Evolutionary conservation across 257 asterid species (phyloP), one percentile per base, ranked within the genome.

Genomic region (Penstemon davidsonii): DNA sequence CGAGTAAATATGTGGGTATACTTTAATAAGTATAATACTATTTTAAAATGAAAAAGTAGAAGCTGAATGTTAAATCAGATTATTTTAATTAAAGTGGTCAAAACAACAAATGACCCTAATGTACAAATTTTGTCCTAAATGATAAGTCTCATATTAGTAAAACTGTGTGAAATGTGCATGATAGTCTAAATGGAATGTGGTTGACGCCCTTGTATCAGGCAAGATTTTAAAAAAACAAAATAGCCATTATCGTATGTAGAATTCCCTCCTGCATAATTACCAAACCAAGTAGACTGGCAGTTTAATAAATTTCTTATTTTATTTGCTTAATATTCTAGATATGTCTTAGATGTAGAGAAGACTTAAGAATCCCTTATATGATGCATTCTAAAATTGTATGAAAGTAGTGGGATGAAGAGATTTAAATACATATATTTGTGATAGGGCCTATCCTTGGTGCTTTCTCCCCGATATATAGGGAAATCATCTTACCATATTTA

Each of bases 111-210:
- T 45, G 55, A 44, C n/a, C 52, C 12, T 10, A 67, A 38, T 33
- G 25, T 55, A 19, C 8, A 42, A 51, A 6, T 40, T 44, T 5
- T 66, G 61, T 66, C 53, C 4, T n/a, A 46, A 36, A 52, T 47
- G 55, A 36, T 42, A 6, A 15, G 69, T 36, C 10, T 39, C 8
- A 66, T 38, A 55, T 67, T 67, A 6, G 42, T 25, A 25, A 25
- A 40, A 11, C 9, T 25, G 44, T 12, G 33, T 25, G 33, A 64
- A 64, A 4, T 55, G 8, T 40, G 53, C 43, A 18, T 58, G 8
- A 36, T 42, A 53, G 19, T 37, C 19, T 59, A 47, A 33, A 58
- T 60, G 74, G 60, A 50, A 60, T 47, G 9, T 41, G 44, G n/a
- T 46, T 55, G 19, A 47, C 38, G 66, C 52, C 55, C 55, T 41